phyloP scores from a whole-genome alignment of 306 rosid species.

The Morella rubra region DNA sequence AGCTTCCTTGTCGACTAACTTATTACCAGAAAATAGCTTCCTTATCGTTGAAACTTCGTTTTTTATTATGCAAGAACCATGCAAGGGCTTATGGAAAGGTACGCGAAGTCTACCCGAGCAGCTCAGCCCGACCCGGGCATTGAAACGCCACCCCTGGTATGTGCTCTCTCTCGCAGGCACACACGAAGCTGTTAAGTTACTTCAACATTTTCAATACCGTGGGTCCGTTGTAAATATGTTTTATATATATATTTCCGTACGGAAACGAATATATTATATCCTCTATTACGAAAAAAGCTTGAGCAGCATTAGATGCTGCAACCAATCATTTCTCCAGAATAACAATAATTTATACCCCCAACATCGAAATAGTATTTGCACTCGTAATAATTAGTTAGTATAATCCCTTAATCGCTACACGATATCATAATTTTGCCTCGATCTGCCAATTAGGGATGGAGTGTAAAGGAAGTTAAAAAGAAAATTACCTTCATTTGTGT shows the following conservation, averaged over 20 bases:
- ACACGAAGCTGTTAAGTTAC: too few relatives aligned
- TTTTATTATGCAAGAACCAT: slow-evolving; percentile 53
- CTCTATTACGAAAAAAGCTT: slow-evolving; percentile 4
- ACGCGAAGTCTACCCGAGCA: slow-evolving; percentile 55
- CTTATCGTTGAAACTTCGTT: background rate
- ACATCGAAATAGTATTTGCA: background rate
- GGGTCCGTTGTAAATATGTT: background rate
- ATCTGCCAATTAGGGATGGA: too few relatives aligned
- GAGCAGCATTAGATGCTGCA: slow-evolving; percentile 34
- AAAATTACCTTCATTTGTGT: too few relatives aligned
- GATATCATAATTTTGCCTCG: too few relatives aligned
- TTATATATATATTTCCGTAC: background rate
- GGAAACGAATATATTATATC: background rate
- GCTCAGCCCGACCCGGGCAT: slow-evolving; percentile 47
- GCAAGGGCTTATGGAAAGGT: slow-evolving; percentile 84
- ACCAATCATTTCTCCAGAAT: slow-evolving; percentile 11
- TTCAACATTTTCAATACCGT: too few relatives aligned
- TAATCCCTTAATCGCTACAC: too few relatives aligned
- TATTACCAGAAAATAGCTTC: too few relatives aligned
- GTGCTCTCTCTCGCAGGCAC: background rate
- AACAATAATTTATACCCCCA: background rate
- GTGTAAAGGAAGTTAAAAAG: too few relatives aligned
- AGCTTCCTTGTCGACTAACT: too few relatives aligned
- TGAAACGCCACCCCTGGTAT: slow-evolving; percentile 48
- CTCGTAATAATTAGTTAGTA: background rate